Percentiles rank a stretch among this genome's conserved stretches.
Conservation (phyloP, 2,329 filamentous ascomycete species). For the Westerdykella aurantiaca region DNA sequence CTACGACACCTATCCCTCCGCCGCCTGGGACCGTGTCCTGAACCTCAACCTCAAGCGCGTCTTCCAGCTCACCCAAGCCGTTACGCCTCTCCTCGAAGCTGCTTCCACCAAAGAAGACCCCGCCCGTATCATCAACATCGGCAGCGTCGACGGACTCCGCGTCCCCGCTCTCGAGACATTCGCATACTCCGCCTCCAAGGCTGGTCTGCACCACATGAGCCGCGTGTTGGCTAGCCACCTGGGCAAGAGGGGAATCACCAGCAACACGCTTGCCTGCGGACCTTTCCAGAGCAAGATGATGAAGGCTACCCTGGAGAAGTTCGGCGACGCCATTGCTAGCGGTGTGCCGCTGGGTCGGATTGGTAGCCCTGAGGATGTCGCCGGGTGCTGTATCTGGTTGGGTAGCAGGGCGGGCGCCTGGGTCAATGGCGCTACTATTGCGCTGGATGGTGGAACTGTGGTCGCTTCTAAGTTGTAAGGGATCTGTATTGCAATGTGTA, state of each 20-base stretch:
- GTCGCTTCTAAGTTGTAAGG: slow-evolving; percentile 35
- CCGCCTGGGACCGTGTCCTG: slow-evolving; percentile 52
- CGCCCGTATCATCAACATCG: slow-evolving; percentile 59
- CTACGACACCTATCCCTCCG: slow-evolving; percentile 52
- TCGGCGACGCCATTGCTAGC: slow-evolving; percentile 50
- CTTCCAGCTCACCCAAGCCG: slow-evolving; percentile 59
- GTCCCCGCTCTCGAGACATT: slow-evolving; percentile 56
- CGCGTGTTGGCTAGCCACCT: slow-evolving; percentile 59
- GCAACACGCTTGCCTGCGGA: slow-evolving; percentile 66
- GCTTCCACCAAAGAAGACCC: slow-evolving; percentile 44
- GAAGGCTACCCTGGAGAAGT: slow-evolving; percentile 60
- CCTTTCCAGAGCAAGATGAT: slow-evolving; percentile 69
- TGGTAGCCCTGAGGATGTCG: slow-evolving; percentile 62
- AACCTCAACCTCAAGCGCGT: slow-evolving; percentile 58
- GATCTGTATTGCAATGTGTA: neutral
- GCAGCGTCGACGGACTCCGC: slow-evolving; percentile 57
- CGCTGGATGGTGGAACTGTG: slow-evolving; percentile 38
- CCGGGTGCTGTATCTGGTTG: slow-evolving; percentile 66
- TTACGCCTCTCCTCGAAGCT: slow-evolving; percentile 57
- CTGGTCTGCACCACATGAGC: slow-evolving; percentile 58
- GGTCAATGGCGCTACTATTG: slow-evolving; percentile 41
- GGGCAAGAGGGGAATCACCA: slow-evolving; percentile 56
- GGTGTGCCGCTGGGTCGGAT: slow-evolving; percentile 63
- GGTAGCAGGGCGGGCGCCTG: slow-evolving; percentile 57
- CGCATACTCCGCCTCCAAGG: slow-evolving; percentile 58